These are phyloP conservation scores for Licmophora abbreviata DNA, from an alignment of 108 stramenopile species.

Conservation along the genomic window DNA sequence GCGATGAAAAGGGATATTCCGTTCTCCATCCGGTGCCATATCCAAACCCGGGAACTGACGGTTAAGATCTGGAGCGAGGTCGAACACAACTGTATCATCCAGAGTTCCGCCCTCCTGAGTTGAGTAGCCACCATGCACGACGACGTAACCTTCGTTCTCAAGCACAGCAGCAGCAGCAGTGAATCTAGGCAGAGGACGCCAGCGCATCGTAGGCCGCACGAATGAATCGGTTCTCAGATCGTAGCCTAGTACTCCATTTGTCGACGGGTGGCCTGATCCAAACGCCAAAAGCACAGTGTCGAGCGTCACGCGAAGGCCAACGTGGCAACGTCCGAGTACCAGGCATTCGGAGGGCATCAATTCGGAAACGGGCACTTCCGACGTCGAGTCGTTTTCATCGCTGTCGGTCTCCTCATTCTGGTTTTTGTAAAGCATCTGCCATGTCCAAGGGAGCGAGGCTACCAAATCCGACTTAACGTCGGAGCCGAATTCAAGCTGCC, in stretches of 20 bases:
- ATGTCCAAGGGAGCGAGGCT: conserved; percentile 37
- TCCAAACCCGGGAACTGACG: too few relatives aligned
- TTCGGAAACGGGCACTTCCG: conserved; percentile 10
- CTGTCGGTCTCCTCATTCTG: not conserved
- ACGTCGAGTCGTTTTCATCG: conserved; percentile 8
- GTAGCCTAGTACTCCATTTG: conserved; percentile 46
- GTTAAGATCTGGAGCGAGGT: conserved; percentile 14
- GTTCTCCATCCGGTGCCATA: too few relatives aligned
- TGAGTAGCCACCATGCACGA: conserved; percentile 50
- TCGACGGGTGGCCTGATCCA: conserved; percentile 45
- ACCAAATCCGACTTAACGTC: conserved; percentile 12
- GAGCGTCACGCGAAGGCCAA: conserved; percentile 28
- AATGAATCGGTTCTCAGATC: conserved; percentile 30
- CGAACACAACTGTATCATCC: conserved; percentile 12
- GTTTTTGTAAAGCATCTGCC: conserved; percentile 16
- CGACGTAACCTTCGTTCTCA: conserved; percentile 33
- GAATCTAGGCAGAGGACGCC: conserved; percentile 37
- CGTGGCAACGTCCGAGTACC: conserved; percentile 50
- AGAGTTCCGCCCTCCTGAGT: conserved; percentile 15
- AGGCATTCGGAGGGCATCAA: conserved; percentile 33
- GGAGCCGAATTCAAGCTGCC: conserved; percentile 35
- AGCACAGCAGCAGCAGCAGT: conserved; percentile 25
- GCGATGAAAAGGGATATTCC: too few relatives aligned
- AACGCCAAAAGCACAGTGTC: conserved; percentile 38
- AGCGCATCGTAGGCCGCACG: conserved; percentile 17